Evolutionary conservation across 1,284 basidiomycete genomes (phyloP).

Genomic region (Leccinum griseonigrum): DNA sequence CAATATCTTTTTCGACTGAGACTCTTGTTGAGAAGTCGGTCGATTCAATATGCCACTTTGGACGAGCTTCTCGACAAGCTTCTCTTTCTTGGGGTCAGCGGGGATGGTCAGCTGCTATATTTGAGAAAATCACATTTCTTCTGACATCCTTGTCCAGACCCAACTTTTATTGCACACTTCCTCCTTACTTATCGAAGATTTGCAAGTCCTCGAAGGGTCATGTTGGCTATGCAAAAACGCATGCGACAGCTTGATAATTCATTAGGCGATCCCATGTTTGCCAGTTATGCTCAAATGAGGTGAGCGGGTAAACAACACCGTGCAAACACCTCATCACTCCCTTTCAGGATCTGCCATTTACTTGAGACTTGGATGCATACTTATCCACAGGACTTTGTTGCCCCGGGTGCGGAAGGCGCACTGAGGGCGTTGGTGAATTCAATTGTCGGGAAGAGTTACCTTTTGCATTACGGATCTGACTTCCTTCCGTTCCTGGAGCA

Average conservation of each 20-base stretch:
- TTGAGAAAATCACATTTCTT: slow-evolving; percentile 4
- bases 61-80: slow-evolving; percentile 77
- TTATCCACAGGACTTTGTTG: slow-evolving; percentile 75
- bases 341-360: slow-evolving; percentile 66
- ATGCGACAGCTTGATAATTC: slow-evolving; percentile 72
- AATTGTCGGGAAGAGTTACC: slow-evolving; percentile 71
- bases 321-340: slow-evolving; percentile 7
- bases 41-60: slow-evolving; percentile 67
- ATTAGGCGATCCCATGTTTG: slow-evolving; percentile 76
- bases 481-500: slow-evolving; percentile 74
- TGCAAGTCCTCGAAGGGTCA: slow-evolving; percentile 66
- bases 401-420: slow-evolving; percentile 67
- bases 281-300: slow-evolving; percentile 83
- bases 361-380: slow-evolving; percentile 71
- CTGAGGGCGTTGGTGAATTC: slow-evolving; percentile 72
- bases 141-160: slow-evolving; percentile 45
- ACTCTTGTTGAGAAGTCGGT: slow-evolving; percentile 41
- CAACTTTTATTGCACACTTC: slow-evolving; percentile 73
- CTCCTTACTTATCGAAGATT: slow-evolving; percentile 79
- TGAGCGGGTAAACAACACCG: slow-evolving; percentile 27
- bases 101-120: slow-evolving; percentile 56
- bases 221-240: slow-evolving; percentile 83
- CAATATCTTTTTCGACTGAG: slow-evolving; percentile 12
- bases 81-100: slow-evolving; percentile 71
- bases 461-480: slow-evolving; percentile 78